Percentiles rank a stretch among this genome's conserved stretches.
Conservation (phyloP, 1,284 basidiomycete genomes). For the Boletus sp. region DNA sequence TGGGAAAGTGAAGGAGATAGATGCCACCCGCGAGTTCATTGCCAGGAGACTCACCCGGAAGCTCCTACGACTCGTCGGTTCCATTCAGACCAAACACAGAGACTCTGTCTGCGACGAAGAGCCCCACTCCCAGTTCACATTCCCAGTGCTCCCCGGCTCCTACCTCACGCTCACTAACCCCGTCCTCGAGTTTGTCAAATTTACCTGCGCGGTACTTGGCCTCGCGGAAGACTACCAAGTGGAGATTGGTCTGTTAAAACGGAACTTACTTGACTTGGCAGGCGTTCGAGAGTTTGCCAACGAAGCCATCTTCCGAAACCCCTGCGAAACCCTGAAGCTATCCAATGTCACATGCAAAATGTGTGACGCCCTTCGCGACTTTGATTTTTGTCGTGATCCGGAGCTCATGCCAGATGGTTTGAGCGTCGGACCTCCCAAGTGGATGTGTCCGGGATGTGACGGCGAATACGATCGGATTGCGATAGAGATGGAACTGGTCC, state of each 20-base stretch:
- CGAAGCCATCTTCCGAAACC: constrained; percentile 85
- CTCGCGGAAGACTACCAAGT: constrained; percentile 77
- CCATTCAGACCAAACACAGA: constrained; percentile 63
- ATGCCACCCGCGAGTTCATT: constrained; percentile 71
- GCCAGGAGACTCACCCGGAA: constrained; percentile 78
- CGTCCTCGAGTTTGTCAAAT: constrained; percentile 89
- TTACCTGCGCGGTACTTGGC: constrained; percentile 76
- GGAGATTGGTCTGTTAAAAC: constrained; percentile 86
- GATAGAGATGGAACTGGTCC: constrained; percentile 86
- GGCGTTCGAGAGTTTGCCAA: constrained; percentile 84
- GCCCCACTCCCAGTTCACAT: constrained; percentile 59
- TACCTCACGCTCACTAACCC: constrained; percentile 75
- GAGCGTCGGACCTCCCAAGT: constrained; percentile 47
- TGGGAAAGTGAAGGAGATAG: constrained; percentile 67
- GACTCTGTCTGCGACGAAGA: constrained; percentile 59
- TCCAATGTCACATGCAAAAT: constrained; percentile 86
- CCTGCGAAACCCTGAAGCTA: constrained; percentile 87
- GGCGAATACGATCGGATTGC: constrained; percentile 82
- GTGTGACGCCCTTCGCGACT: constrained; percentile 87
- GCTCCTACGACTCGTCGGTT: constrained; percentile 70
- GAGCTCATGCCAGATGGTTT: constrained; percentile 69
- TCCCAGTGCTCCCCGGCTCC: constrained; percentile 88
- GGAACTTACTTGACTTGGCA: constrained; percentile 87
- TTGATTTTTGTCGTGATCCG: constrained; percentile 93
- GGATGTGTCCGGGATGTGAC: constrained; percentile 70